Evolutionary conservation across 2,329 filamentous ascomycete genomes (phyloP), one percentile per base, ranked within the genome.

Genomic region (Ophiobolus disseminans): DNA sequence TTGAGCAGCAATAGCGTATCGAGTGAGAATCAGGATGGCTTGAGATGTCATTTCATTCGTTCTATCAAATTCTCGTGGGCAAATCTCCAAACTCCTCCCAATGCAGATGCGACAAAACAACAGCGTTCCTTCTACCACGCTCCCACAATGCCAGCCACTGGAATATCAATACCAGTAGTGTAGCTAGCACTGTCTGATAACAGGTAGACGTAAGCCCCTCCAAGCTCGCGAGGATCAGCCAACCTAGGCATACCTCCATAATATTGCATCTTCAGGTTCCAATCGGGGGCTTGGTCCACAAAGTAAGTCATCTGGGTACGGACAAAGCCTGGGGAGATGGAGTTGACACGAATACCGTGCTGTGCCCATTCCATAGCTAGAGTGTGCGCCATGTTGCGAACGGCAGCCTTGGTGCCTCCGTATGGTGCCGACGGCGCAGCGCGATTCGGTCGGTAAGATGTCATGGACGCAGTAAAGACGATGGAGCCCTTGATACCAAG

Each of bases 281-380:
- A 82, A 50, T 82, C 80, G 0, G 75, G 72, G 40, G 77, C 74
- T 40, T 73, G 72, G 16, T 78, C 76, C 3, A 81, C 75, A 62
- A 75, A 80, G 58, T 80, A 79, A 2, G 76, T 79, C 76, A 79
- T 79, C 65, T 57, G 73, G 39, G 89, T 94, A 78, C 92, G 88
- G 86, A 93, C 92, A 79, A 93, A 93, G 22, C 89, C 89, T 16
- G 90, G 89, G 5, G 86, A 90, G 75, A 93, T 91, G 74, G 85
- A 87, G 82, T 94, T 94, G 66, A 92, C 89, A 28, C 89, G 86
- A 68, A 93, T 91, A 62, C 82, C 81, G 75, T 90, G 82, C 76
- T 89, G 88, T 65, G 89, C 88, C 89, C 90, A 93, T 76, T 94
- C 90, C 45, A 89, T 88, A 34, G 88, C 89, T 19, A 94, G 83